Evolutionary conservation across 495 filamentous ascomycete genomes (phyloP).

Genomic region (Xylaria longipes): DNA sequence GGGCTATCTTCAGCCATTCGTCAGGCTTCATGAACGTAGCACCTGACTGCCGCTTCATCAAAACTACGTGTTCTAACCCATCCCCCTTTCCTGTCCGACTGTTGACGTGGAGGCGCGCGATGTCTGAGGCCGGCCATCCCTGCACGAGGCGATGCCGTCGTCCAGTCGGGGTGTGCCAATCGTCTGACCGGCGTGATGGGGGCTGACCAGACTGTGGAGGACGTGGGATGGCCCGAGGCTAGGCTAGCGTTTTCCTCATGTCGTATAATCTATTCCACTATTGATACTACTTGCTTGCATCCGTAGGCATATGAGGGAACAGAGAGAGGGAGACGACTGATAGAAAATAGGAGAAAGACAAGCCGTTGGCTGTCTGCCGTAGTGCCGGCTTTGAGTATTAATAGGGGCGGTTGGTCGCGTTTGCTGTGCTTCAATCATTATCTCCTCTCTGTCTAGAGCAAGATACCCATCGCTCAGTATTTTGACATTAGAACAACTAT

Average conservation of each 20-base stretch:
- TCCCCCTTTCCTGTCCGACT: background rate
- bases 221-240: conserved; percentile 2
- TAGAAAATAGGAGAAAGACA: background rate
- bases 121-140: background rate
- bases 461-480: background rate
- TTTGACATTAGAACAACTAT: background rate
- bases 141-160: background rate
- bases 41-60: background rate
- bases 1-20: conserved; percentile 1
- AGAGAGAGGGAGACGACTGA: background rate
- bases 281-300: background rate
- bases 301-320: background rate
- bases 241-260: background rate
- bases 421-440: background rate
- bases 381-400: background rate
- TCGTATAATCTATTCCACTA: background rate
- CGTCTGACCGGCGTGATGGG: background rate
- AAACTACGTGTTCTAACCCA: background rate
- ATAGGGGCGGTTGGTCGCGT: background rate
- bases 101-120: background rate
- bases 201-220: background rate
- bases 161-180: conserved; percentile 1
- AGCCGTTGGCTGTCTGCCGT: background rate
- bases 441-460: background rate
- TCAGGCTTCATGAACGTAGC: background rate